Conservation (phyloP, 23 red algal genomes). For the Agarophyton chilense region DNA sequence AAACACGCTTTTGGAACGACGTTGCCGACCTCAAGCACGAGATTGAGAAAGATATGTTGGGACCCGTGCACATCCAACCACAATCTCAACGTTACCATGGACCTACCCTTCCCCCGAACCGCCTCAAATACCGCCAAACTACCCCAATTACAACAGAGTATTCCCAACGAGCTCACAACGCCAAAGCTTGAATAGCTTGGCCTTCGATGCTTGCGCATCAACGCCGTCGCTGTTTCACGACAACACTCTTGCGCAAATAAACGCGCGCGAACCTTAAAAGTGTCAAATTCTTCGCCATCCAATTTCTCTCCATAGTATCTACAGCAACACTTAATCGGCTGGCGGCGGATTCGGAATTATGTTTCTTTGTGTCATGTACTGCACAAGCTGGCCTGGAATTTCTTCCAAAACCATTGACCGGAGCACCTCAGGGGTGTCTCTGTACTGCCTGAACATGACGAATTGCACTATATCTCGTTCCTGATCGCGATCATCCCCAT, state of each 20-base stretch:
- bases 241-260: too few relatives aligned
- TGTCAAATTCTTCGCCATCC: too few relatives aligned
- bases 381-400: conserved; percentile 71
- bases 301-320: too few relatives aligned
- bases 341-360: conserved; percentile 58
- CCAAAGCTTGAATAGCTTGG: too few relatives aligned
- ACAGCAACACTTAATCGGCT: conserved; percentile 27
- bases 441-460: conserved; percentile 65
- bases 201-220: too few relatives aligned
- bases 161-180: too few relatives aligned
- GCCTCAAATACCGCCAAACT: not conserved
- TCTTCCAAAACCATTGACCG: conserved; percentile 62
- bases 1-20: conserved; percentile 48
- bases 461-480: conserved; percentile 84
- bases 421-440: conserved; percentile 52
- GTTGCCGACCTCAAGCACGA: not conserved
- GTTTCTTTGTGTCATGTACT: conserved; percentile 53
- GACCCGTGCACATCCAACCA: conserved; percentile 1
- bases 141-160: not conserved
- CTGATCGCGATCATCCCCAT: conserved; percentile 55
- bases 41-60: conserved; percentile 53
- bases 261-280: too few relatives aligned
- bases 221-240: too few relatives aligned
- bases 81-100: not conserved
- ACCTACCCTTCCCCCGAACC: not conserved